Evolutionary conservation across 78 protist species (phyloP), one percentile per base, ranked within the genome.

Genomic region (Guillardia theta): DNA sequence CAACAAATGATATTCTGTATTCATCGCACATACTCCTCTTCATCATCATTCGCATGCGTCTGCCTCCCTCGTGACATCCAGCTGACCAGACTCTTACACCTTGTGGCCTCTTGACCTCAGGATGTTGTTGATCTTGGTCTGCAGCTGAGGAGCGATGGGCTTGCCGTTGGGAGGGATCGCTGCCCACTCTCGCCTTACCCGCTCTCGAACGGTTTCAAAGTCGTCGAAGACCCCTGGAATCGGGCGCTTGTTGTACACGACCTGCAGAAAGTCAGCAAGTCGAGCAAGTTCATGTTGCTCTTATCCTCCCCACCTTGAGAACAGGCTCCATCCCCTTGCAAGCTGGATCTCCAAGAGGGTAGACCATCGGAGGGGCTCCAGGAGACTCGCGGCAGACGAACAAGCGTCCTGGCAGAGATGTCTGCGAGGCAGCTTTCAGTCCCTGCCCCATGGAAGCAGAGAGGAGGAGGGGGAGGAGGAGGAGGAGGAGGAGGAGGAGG

Each of bases 241-340:
- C 37, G 90, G 90, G 1, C 90, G 53, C 90, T 78, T 78, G 90
- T 78, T 78, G 90, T 78, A 78, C 50, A 78, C 90, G 30, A 78
- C 90, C 90, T 70, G 87, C 87, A 8, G 1, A 24, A 24, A 58
- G 27, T 27, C 70, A 58, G 27, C 4, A 24, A 58, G 70, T 0
- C 70, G 4, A 58, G 70, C 21, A 3, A n/a, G n/a, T n/a, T n/a
- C n/a, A n/a, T n/a, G n/a, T n/a, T n/a, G n/a, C n/a, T n/a, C n/a
- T n/a, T n/a, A n/a, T n/a, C n/a, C n/a, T n/a, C n/a, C n/a, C n/a
- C n/a, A n/a, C n/a, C 70, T 6, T 1, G 27, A 58, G 70, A 8
- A 58, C 70, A 24, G 70, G 70, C 70, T 58, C 70, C 27, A 58
- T 24, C 27, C 27, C 2, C 27, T 24, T 8, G 70, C 70, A 58